Base-by-base conservation (phyloP, 1,284 basidiomycete genomes). In the Coriolopsis trogii region DNA sequence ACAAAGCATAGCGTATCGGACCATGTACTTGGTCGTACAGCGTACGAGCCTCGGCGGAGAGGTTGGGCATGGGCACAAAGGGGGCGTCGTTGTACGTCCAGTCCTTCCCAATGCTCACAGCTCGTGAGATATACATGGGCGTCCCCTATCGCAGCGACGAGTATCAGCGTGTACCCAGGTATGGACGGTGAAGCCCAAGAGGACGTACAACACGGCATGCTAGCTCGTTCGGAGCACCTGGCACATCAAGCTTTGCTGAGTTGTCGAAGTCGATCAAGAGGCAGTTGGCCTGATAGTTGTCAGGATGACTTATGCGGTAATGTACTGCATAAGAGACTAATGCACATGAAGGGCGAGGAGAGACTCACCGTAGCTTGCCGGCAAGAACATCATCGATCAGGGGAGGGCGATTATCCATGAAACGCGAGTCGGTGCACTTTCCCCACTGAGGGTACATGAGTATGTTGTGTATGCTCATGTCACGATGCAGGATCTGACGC, bases 391-490 rank as follows among this genome's bases (percentile, higher is more conserved):
- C 43, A 12, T 49, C 25, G 28, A 55, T 55, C 16, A 55, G 45
- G 15, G 18, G 43, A 12, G 53, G 53, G 18, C 41, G 45, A 45
- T 46, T 41, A 13, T 28, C 4, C 29, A 39, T 44, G 7, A 49
- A 31, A 5, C 21, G 4, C 7, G 21, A 44, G n/a, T n/a, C 23
- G n/a, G 4, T 12, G 16, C 18, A 24, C 9, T 24, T 16, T n/a
- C 23, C 28, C 29, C 51, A 44, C 31, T 44, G n/a, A 7, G 53
- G 53, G 44, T 55, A 55, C 39, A 55, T 51, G 20, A 55, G 37
- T 12, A 55, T 29, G 37, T 55, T 55, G 46, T 51, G 10, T 8
- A 34, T 31, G 45, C 53, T 55, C 36, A 51, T 36, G 29, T 55
- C 53, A 10, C 53, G 53, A 38, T 55, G 53, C 2, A 55, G 38